Evolutionary conservation across 2,329 filamentous ascomycete species (phyloP).

Genomic region (Diplodia scrobiculata): DNA sequence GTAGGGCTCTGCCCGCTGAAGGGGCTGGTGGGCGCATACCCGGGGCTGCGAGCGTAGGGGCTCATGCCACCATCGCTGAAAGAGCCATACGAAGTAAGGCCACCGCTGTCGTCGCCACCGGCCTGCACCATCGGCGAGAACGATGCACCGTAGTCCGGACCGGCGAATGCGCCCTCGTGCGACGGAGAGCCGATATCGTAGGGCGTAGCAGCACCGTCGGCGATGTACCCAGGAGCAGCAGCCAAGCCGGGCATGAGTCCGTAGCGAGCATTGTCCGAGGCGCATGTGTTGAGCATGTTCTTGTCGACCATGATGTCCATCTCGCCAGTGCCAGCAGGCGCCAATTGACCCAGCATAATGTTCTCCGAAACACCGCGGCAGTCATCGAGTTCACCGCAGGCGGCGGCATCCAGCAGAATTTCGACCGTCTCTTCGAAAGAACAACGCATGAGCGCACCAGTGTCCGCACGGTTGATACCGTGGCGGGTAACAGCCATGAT

Average conservation of each 20-base stretch:
- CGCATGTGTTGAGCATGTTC: conserved; percentile 82
- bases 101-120: conserved; percentile 60
- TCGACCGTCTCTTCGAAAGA: conserved; percentile 99
- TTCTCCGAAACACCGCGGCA: conserved; percentile 98
- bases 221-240: conserved; percentile 69
- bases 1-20: conserved; percentile 60
- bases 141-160: conserved; percentile 61
- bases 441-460: conserved; percentile 97
- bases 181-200: conserved; percentile 75
- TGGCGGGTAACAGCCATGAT: conserved; percentile 97
- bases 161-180: conserved; percentile 62
- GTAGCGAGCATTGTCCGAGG: conserved; percentile 54
- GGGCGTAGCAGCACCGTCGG: conserved; percentile 87
- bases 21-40: conserved; percentile 70
- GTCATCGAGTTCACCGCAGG: conserved; percentile 92
- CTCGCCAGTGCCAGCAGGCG: conserved; percentile 94
- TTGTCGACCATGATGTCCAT: conserved; percentile 93
- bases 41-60: conserved; percentile 69
- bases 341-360: conserved; percentile 95
- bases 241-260: conserved; percentile 79
- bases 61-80: conserved; percentile 66
- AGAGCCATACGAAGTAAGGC: conserved; percentile 68
- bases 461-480: conserved; percentile 97
- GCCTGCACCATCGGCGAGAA: conserved; percentile 77
- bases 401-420: conserved; percentile 92